Base-by-base conservation (phyloP, 345 rosid species). In the Arabis hirsuta region DNA sequence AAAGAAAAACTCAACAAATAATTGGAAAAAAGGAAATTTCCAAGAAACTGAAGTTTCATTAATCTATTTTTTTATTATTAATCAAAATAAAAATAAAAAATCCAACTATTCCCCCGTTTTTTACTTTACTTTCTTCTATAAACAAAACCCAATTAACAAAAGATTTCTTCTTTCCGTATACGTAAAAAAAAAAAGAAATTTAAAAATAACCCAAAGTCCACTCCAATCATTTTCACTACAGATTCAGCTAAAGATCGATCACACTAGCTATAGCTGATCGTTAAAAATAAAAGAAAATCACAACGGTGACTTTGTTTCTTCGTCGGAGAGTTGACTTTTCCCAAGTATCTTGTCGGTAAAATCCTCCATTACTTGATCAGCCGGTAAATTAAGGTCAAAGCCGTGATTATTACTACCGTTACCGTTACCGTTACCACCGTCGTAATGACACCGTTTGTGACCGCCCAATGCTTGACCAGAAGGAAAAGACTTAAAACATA, bases 401-500 rank as follows among this genome's bases (percentile, higher is more conserved):
- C 74, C 83, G 56, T 72, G 73, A 14, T 70, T 77, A 68, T 3
- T 51, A 56, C 44, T 45, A 54, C 61, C 52, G 20, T 42, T 67
- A 36, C 71, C 43, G 47, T 70, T 63, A 55, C 34, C 43, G 69
- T 45, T 61, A 13, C 79, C 86, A 47, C 89, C 90, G 55, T 86
- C 94, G 48, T 90, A 90, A 81, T 88, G 97, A 58, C 97, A 82
- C 6, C 97, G 87, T 78, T 91, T 91, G 82, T 91, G 97, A n/a
- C 97, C 97, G 12, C 97, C 97, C 16, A 90, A 56, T n/a, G 97
- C 97, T 78, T 90, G 97, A 41, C 95, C 97, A 6, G 90, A 84
- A 4, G 92, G 81, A 53, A 91, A 91, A 14, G 81, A 56, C 83
- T 88, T 91, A 80, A 82, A 88, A 74, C 97, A 88, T 54, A 88